Percentiles rank a stretch among this genome's conserved stretches.
These are phyloP conservation scores for Botrytis porri DNA, from an alignment of 2,329 filamentous ascomycete species.

Conservation along the genomic window DNA sequence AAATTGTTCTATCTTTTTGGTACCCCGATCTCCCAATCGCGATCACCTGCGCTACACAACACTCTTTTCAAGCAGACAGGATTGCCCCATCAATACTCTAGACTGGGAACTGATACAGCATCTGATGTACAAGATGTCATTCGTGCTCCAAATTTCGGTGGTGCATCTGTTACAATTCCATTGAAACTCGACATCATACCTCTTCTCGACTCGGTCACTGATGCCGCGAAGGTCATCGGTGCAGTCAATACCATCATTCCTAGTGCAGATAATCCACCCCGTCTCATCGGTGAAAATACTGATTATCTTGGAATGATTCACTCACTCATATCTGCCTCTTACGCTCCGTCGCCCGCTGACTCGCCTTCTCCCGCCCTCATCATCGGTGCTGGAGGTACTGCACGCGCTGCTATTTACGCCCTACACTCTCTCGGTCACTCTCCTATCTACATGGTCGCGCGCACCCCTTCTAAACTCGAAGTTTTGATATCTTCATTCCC, in stretches of 20 bases:
- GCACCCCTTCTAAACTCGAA: slow-evolving; percentile 66
- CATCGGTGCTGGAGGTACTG: slow-evolving; percentile 87
- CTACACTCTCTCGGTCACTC: slow-evolving; percentile 78
- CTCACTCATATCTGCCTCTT: slow-evolving; percentile 51
- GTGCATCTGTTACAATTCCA: slow-evolving; percentile 93
- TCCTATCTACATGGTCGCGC: slow-evolving; percentile 83
- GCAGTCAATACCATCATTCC: slow-evolving; percentile 93
- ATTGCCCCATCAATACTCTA: slow-evolving; percentile 77
- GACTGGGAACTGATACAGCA: slow-evolving; percentile 69
- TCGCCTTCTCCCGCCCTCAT: slow-evolving; percentile 64
- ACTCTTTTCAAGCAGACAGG: slow-evolving; percentile 72
- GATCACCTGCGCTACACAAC: slow-evolving; percentile 89
- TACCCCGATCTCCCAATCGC: slow-evolving; percentile 75
- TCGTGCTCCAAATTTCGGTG: slow-evolving; percentile 73
- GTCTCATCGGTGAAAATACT: slow-evolving; percentile 83
- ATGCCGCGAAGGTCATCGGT: slow-evolving; percentile 77
- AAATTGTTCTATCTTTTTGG: slow-evolving; percentile 87
- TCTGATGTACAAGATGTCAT: slow-evolving; percentile 64
- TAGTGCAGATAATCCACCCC: slow-evolving; percentile 40
- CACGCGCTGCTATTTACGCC: slow-evolving; percentile 85
- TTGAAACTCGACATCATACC: slow-evolving; percentile 86
- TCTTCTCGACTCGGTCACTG: slow-evolving; percentile 74
- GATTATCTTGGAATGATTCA: slow-evolving; percentile 93
- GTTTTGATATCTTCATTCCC: slow-evolving; percentile 72
- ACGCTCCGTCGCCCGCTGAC: slow-evolving; percentile 32